A percentile compares a stretch with the other conserved stretches of the same genome.
phyloP scores from a whole-genome alignment of 306 rosid genomes.

The Leucaena leucocephala region DNA sequence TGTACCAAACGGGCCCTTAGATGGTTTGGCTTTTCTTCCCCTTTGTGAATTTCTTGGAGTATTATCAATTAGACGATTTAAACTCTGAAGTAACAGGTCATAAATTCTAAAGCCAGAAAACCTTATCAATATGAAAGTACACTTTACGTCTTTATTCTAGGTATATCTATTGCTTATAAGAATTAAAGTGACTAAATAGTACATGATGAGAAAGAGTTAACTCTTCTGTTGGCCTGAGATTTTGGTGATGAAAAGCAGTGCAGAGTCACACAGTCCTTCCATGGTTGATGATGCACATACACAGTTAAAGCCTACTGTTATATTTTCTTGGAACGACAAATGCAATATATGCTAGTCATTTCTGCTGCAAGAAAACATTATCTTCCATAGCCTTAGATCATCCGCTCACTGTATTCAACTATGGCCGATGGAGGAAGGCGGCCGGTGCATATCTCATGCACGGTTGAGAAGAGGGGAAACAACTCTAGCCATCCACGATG shows the following conservation, averaged over 20 bases:
- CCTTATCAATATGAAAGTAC: background rate
- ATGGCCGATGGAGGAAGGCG: constrained; percentile 90
- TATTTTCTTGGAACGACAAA: constrained; percentile 1
- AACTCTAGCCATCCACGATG: constrained; percentile 82
- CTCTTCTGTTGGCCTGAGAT: constrained; percentile 14
- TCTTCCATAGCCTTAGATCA: constrained; percentile 23
- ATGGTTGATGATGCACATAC: constrained; percentile 3
- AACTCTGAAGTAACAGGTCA: background rate
- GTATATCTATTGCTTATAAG: constrained; percentile 13
- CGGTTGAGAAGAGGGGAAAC: constrained; percentile 85
- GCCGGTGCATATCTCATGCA: constrained; percentile 79
- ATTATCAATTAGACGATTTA: background rate
- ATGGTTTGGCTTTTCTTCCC: constrained; percentile 11
- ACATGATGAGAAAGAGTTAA: constrained; percentile 10
- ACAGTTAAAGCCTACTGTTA: constrained; percentile 25
- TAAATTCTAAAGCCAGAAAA: constrained; percentile 10
- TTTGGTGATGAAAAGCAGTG: constrained; percentile 14
- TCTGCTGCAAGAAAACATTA: constrained; percentile 31
- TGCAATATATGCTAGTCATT: background rate
- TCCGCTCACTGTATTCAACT: constrained; percentile 57
- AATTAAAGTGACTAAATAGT: background rate
- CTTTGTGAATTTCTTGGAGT: background rate
- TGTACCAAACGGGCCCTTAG: background rate
- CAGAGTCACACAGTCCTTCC: constrained; percentile 17
- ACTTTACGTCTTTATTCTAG: constrained; percentile 13